Percentiles rank a stretch among this genome's conserved stretches.
Conservation (phyloP, 345 rosid species). For the Microthlaspi erraticum region DNA sequence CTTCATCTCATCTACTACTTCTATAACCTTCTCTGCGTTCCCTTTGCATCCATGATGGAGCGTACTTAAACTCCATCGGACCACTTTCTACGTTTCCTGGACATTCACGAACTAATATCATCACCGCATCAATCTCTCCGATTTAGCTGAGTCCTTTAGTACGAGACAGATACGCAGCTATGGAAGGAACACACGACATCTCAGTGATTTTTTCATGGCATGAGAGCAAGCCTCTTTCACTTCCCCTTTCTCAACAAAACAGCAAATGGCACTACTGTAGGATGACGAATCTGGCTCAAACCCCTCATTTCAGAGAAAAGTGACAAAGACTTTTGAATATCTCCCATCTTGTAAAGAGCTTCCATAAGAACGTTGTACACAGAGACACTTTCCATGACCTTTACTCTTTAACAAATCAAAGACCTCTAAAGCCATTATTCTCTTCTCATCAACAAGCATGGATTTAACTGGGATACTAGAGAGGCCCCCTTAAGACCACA, state of each 20-base stretch:
- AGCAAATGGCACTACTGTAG: constrained; percentile 59
- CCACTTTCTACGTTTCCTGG: constrained; percentile 70
- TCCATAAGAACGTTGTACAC: constrained; percentile 73
- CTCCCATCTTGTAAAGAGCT: constrained; percentile 57
- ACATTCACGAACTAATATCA: constrained; percentile 88
- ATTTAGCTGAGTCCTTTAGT: constrained; percentile 71
- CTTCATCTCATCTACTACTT: constrained; percentile 77
- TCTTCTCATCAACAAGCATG: constrained; percentile 57
- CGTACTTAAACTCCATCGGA: constrained; percentile 81
- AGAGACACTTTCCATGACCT: constrained; percentile 62
- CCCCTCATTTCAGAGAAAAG: constrained; percentile 64
- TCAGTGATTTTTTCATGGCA: constrained; percentile 77
- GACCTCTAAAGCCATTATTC: constrained; percentile 59
- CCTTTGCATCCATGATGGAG: constrained; percentile 66
- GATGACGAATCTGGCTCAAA: constrained; percentile 60
- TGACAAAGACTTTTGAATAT: constrained; percentile 62
- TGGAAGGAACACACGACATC: constrained; percentile 69
- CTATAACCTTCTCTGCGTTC: constrained; percentile 62
- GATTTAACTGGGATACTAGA: no score
- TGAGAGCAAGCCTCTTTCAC: constrained; percentile 66
- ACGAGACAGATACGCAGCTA: constrained; percentile 70
- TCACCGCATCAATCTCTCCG: constrained; percentile 84
- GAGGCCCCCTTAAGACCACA: no score
- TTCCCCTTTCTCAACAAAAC: constrained; percentile 60
- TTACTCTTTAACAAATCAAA: constrained; percentile 60